Conservation (phyloP, 2,329 filamentous ascomycete genomes). For the Ramularia endophylla region DNA sequence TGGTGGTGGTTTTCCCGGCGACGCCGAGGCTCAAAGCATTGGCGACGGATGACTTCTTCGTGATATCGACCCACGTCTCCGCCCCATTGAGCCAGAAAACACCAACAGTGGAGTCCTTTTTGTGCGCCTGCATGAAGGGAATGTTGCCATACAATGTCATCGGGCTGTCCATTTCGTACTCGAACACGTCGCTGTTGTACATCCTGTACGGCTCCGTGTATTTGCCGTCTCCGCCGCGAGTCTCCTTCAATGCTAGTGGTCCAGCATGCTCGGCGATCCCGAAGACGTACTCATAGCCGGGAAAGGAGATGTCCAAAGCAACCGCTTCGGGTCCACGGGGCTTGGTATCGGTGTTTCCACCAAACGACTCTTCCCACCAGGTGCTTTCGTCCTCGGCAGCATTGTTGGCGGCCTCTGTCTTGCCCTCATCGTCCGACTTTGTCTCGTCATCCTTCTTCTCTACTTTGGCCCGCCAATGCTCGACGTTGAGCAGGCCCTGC, state of each 20-base stretch:
- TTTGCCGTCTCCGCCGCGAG: constrained; percentile 78
- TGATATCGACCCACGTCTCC: constrained; percentile 95
- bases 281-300: constrained; percentile 85
- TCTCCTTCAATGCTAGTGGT: constrained; percentile 81
- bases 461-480: constrained; percentile 89
- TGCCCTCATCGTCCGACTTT: constrained; percentile 44
- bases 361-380: constrained; percentile 97
- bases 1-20: constrained; percentile 64
- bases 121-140: constrained; percentile 96
- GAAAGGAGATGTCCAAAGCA: constrained; percentile 84
- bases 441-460: constrained; percentile 58
- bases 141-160: constrained; percentile 99
- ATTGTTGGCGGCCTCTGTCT: constrained; percentile 37
- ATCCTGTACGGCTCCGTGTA: constrained; percentile 86
- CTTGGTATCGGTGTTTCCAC: constrained; percentile 91
- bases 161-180: constrained; percentile 93
- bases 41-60: constrained; percentile 65
- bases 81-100: constrained; percentile 97
- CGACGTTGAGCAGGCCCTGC: constrained; percentile 82
- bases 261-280: constrained; percentile 93
- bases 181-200: constrained; percentile 96
- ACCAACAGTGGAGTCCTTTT: constrained; percentile 86
- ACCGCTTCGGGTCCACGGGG: constrained; percentile 92
- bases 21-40: constrained; percentile 74
- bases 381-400: constrained; percentile 72